These are phyloP conservation scores for Porodaedalea pini DNA, from an alignment of 1,284 basidiomycete species.

Conservation along the genomic window DNA sequence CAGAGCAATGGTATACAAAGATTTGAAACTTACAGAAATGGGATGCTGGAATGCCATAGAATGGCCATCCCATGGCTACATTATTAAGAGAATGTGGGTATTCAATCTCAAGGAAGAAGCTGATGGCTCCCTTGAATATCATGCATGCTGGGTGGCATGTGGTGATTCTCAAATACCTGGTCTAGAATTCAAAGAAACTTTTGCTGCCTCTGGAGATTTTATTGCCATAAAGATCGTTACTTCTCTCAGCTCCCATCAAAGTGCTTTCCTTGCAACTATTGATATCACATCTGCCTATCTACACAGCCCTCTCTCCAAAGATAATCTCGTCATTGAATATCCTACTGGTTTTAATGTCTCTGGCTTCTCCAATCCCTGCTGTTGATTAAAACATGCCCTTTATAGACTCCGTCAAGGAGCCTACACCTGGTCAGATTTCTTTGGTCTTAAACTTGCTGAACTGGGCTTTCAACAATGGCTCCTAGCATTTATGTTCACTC, in stretches of 20 bases:
- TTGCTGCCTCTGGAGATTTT: too few relatives aligned
- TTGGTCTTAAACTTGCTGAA: slow-evolving; percentile 18
- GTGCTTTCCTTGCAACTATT: slow-evolving; percentile 30
- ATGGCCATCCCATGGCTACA: too few relatives aligned
- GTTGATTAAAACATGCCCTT: slow-evolving; percentile 23
- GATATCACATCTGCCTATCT: slow-evolving; percentile 29
- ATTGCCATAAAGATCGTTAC: neutral
- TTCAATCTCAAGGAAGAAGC: neutral
- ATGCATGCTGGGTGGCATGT: neutral
- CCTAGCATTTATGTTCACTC: slow-evolving; percentile 29
- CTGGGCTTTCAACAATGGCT: slow-evolving; percentile 25
- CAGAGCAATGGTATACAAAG: neutral
- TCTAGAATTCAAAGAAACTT: neutral
- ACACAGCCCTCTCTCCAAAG: slow-evolving; percentile 15
- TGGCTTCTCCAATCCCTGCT: slow-evolving; percentile 15
- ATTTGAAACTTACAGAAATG: neutral
- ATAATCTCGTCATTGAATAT: slow-evolving; percentile 28
- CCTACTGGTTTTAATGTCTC: slow-evolving; percentile 24
- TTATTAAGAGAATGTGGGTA: too few relatives aligned
- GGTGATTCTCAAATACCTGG: neutral
- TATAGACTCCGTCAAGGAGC: slow-evolving; percentile 33
- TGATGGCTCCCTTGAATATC: neutral
- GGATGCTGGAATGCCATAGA: neutral
- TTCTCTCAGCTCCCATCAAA: neutral
- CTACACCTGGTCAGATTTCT: slow-evolving; percentile 26